Conservation (phyloP, 257 asterid genomes). For the Cinchona pubescens region DNA sequence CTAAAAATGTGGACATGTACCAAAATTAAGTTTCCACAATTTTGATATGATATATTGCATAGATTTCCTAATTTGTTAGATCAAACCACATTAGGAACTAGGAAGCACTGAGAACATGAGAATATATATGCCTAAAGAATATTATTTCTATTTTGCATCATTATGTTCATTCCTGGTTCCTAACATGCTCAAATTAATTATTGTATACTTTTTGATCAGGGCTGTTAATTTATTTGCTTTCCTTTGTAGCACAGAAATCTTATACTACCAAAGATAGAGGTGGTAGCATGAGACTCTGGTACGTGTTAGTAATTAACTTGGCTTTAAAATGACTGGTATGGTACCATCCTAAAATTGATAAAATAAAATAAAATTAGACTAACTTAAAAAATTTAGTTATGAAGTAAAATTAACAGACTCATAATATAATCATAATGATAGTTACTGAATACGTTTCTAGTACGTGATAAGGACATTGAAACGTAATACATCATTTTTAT, state of each 20-base stretch:
- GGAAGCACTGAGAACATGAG: no score
- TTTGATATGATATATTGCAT: not conserved
- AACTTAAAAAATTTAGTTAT: no score
- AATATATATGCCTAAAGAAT: not conserved
- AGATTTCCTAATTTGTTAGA: not conserved
- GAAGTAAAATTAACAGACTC: no score
- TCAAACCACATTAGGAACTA: not conserved
- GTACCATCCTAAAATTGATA: not conserved
- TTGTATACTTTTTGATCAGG: not conserved
- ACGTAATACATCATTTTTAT: no score
- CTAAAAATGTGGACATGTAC: not conserved
- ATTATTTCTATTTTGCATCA: not conserved
- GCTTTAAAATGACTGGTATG: not conserved
- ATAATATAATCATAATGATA: no score
- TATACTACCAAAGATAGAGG: no score
- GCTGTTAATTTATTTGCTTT: not conserved
- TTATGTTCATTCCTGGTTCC: not conserved
- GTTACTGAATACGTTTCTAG: no score
- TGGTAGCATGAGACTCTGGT: not conserved
- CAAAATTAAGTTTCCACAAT: not conserved
- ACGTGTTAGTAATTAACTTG: not conserved
- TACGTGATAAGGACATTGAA: no score
- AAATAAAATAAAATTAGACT: no score
- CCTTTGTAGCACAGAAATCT: no score
- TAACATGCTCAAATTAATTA: no score